These are phyloP conservation scores for Sporothrix pseudoabietina DNA, from an alignment of 2,329 filamentous ascomycete species.

Conservation along the genomic window DNA sequence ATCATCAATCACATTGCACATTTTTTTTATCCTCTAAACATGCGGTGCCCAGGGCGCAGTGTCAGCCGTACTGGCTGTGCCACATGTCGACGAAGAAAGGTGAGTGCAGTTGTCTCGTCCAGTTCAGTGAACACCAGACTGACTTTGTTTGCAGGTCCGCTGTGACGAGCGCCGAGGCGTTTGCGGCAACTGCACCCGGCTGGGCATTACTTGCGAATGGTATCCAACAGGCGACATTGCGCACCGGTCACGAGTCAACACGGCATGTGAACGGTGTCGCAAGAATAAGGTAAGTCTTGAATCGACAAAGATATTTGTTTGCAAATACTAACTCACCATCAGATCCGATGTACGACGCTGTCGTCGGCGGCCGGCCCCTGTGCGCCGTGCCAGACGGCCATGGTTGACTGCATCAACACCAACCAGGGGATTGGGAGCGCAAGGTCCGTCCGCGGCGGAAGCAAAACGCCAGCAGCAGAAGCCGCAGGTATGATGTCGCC, in stretches of 20 bases:
- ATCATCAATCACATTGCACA: background rate
- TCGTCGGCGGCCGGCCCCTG: background rate
- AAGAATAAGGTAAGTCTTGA: slow-evolving; percentile 10
- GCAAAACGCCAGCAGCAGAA: background rate
- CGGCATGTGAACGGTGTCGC: slow-evolving; percentile 26
- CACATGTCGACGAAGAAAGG: slow-evolving; percentile 25
- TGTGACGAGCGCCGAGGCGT: slow-evolving; percentile 19
- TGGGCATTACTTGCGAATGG: slow-evolving; percentile 24
- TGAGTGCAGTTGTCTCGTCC: background rate
- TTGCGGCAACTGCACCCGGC: slow-evolving; percentile 22
- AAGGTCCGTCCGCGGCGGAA: background rate
- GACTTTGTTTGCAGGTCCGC: background rate
- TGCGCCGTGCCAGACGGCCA: slow-evolving; percentile 9
- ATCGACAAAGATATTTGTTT: no score
- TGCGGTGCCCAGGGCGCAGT: slow-evolving; percentile 15
- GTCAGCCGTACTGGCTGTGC: slow-evolving; percentile 26
- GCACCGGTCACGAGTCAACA: slow-evolving; percentile 25
- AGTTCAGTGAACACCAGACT: background rate
- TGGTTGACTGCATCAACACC: slow-evolving; percentile 15
- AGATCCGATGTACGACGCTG: slow-evolving; percentile 17
- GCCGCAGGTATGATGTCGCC: background rate
- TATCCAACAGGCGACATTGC: slow-evolving; percentile 17
- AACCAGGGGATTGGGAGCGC: slow-evolving; percentile 8
- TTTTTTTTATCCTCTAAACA: background rate
- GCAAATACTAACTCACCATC: background rate